Percentiles rank a stretch among this genome's conserved stretches.
These are phyloP conservation scores for Phalaenopsis hybrid DNA, from an alignment of 116 monocot species.

Conservation along the genomic window DNA sequence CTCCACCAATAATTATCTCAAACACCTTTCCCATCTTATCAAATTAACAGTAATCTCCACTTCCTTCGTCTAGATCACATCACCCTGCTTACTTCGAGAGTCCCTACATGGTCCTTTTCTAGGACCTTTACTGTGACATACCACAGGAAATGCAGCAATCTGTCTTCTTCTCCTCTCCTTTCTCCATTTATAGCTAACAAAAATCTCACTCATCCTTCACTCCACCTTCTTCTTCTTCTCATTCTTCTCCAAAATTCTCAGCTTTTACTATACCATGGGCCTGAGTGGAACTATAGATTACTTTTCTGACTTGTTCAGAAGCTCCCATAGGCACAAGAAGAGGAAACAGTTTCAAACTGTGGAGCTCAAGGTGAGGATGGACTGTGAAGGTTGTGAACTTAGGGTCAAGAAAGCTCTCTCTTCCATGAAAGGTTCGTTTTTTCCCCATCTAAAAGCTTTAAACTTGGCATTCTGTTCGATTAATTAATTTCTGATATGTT, in stretches of 20 bases:
- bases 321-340: constrained; percentile 23
- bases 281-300: constrained; percentile 12
- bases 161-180: neutral
- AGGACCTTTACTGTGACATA: neutral
- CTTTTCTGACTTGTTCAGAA: constrained; percentile 21
- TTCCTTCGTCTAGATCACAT: constrained; percentile 8
- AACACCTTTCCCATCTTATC: neutral
- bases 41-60: neutral
- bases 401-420: constrained; percentile 38
- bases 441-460: neutral
- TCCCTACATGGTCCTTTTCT: neutral
- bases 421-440: constrained; percentile 29
- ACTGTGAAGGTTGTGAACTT: constrained; percentile 38
- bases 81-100: constrained; percentile 3
- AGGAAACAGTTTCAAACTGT: constrained; percentile 25
- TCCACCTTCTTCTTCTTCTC: no score
- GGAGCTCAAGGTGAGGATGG: constrained; percentile 41
- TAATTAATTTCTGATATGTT: neutral
- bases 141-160: constrained; percentile 2
- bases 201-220: neutral
- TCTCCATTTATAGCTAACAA: neutral
- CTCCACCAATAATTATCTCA: no score
- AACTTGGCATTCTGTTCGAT: no score
- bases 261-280: neutral
- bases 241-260: neutral